Conservation (phyloP, 257 asterid species). For the Verbena officinalis region DNA sequence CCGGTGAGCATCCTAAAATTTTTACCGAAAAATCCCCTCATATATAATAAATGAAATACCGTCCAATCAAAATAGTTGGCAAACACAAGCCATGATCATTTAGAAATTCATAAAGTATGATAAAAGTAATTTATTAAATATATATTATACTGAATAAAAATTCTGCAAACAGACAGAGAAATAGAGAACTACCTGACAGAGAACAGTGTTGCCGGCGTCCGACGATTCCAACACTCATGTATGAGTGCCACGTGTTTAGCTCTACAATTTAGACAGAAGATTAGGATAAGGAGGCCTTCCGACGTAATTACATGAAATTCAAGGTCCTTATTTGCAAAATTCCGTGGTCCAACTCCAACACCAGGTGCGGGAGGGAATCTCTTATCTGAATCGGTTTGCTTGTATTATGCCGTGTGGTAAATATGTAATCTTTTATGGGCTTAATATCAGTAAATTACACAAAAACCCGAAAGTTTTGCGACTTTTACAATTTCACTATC, state of each 20-base stretch:
- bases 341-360: not conserved
- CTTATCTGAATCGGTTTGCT: not conserved
- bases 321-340: not conserved
- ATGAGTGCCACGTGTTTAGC: not conserved
- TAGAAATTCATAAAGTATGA: too few species aligned
- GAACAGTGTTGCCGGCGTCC: not conserved
- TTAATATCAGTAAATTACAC: too few species aligned
- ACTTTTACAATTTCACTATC: too few species aligned
- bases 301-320: not conserved
- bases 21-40: too few species aligned
- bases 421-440: too few species aligned
- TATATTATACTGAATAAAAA: too few species aligned
- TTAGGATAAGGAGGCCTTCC: conserved; percentile 1
- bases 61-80: too few species aligned
- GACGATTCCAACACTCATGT: not conserved
- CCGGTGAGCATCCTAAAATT: too few species aligned
- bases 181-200: not conserved
- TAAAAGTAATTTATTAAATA: too few species aligned
- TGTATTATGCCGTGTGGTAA: not conserved
- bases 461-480: too few species aligned
- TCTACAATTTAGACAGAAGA: not conserved
- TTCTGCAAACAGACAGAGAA: not conserved
- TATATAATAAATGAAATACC: too few species aligned
- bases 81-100: too few species aligned
- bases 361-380: not conserved